phyloP scores from a whole-genome alignment of 495 filamentous ascomycete genomes.

The Tuber melanosporum region DNA sequence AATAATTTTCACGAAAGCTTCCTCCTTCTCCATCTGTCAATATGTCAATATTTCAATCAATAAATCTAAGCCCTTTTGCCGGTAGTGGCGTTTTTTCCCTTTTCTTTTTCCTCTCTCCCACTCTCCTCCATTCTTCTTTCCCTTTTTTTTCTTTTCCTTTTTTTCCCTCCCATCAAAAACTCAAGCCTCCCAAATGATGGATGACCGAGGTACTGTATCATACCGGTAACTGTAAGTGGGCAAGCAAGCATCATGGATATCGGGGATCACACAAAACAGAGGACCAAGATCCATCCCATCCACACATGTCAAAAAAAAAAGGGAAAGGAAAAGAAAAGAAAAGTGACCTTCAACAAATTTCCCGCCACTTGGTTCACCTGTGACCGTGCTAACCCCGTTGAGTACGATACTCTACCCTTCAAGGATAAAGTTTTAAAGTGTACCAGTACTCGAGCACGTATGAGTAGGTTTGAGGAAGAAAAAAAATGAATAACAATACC shows the following conservation, averaged over 20 bases:
- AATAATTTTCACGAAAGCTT: not conserved
- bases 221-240: not conserved
- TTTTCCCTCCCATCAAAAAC: not conserved
- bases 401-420: not conserved
- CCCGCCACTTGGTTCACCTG: not conserved
- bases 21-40: not conserved
- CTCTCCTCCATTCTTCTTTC: not conserved
- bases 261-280: not conserved
- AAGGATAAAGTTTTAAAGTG: conserved; percentile 1
- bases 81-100: not conserved
- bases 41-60: not conserved
- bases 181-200: not conserved
- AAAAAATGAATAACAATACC: not conserved
- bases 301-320: not conserved
- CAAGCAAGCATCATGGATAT: not conserved
- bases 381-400: not conserved
- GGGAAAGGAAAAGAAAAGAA: not conserved
- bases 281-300: not conserved
- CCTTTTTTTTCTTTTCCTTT: not conserved
- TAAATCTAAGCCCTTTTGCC: not conserved
- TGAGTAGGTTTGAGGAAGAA: too few species aligned
- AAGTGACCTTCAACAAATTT: not conserved
- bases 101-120: not conserved
- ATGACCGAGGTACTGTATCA: not conserved
- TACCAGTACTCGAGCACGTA: not conserved